Base-by-base conservation (phyloP, 2,329 filamentous ascomycete genomes). In the Alternaria tenuissima region DNA sequence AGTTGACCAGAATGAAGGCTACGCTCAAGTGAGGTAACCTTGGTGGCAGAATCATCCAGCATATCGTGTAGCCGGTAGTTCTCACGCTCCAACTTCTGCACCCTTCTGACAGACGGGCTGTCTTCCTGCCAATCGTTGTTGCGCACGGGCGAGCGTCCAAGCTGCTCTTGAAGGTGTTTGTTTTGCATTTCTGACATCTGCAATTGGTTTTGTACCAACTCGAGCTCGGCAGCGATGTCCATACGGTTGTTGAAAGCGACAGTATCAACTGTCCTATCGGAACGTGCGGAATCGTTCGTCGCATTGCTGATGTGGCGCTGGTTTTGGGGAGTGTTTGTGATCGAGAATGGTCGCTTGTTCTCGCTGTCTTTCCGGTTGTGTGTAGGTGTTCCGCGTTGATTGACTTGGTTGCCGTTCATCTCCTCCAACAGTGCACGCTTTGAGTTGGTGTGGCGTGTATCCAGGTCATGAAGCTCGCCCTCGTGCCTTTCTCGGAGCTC, bases 101-200 rank as follows among this genome's bases (percentile, higher is more conserved):
- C 90, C 16, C 95, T 89, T 55, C 90, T 87, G 48, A 91, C 77
- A 2, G 92, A 94, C 1, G 92, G 92, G 68, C 89, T 94, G 44
- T 95, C 89, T 41, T 94, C 91, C 57, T 88, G 82, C 76, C 83
- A 87, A 36, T 81, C 78, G 57, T 91, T 89, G 24, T 91, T 89
- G 24, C 85, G 85, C 6, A 80, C 81, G 3, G 89, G 87, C 0
- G 87, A 89, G 47, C 91, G 88, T 39, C 94, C 91, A 42, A 97
- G 82, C 75, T 97, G 93, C 73, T 88, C 93, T 75, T 97, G 92
- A 6, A 98, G 87, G 72, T 98, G 94, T 34, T 91, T 89, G 79
- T 97, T 97, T 70, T 96, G 92, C 92, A 98, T 97, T 78, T 97
- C 91, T 5, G 91, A 89, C 76, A 98, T 88, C 74, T 98, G 94